Conservation (phyloP, 1,284 basidiomycete genomes). For the Mycena sp. region DNA sequence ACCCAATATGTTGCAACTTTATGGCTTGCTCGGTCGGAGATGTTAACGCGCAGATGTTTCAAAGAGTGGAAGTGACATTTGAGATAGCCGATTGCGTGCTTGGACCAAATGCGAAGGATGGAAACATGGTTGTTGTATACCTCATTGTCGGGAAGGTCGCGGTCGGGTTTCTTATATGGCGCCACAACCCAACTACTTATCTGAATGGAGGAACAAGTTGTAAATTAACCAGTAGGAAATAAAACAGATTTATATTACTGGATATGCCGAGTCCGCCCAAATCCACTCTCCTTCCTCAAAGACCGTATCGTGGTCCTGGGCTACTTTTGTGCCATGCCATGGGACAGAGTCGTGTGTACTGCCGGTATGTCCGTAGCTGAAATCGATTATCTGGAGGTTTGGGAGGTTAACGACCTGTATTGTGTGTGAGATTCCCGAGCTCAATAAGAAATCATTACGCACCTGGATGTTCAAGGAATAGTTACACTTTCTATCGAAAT, state of each 20-base stretch:
- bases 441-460: too few relatives aligned
- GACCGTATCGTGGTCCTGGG: slow-evolving; percentile 33
- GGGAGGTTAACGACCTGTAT: too few relatives aligned
- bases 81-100: slow-evolving; percentile 40
- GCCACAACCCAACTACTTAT: slow-evolving; percentile 22
- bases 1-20: slow-evolving; percentile 36
- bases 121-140: slow-evolving; percentile 37
- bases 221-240: too few relatives aligned
- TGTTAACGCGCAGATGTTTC: slow-evolving; percentile 31
- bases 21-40: slow-evolving; percentile 24
- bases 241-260: too few relatives aligned
- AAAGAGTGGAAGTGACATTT: slow-evolving; percentile 42
- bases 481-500: too few relatives aligned
- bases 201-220: slow-evolving; percentile 20
- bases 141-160: slow-evolving; percentile 37
- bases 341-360: slow-evolving; percentile 44
- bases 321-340: slow-evolving; percentile 39
- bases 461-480: too few relatives aligned
- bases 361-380: too few relatives aligned
- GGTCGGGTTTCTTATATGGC: slow-evolving; percentile 40
- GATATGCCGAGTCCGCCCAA: slow-evolving; percentile 49
- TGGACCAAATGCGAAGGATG: slow-evolving; percentile 34
- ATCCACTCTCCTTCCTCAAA: slow-evolving; percentile 42
- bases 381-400: too few relatives aligned
- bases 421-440: too few relatives aligned